These are phyloP conservation scores for Fusarium oligoseptatum DNA, from an alignment of 2,329 filamentous ascomycete genomes.

Conservation along the genomic window DNA sequence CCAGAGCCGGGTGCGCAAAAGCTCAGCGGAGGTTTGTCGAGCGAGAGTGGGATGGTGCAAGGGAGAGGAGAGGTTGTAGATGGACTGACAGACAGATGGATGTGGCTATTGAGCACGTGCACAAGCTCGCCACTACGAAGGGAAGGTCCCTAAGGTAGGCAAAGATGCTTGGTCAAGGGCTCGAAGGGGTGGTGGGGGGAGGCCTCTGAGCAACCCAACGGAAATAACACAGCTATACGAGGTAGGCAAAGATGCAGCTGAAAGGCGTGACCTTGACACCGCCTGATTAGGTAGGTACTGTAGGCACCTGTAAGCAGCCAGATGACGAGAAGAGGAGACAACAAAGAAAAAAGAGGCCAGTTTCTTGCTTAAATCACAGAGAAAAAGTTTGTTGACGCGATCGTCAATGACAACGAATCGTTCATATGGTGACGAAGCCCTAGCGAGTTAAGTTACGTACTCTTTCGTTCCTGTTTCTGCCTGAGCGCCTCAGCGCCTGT, in stretches of 20 bases:
- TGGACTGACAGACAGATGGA: conserved; percentile 13
- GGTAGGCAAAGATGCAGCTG: conserved; percentile 7
- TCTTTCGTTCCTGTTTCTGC: conserved; percentile 16
- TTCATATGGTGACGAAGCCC: conserved; percentile 21
- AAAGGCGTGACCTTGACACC: neutral
- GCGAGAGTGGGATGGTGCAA: neutral
- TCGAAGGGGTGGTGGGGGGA: too few species aligned
- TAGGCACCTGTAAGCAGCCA: neutral
- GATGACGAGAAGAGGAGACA: neutral
- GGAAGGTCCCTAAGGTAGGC: neutral
- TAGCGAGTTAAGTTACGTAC: conserved; percentile 33
- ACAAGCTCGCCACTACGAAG: conserved; percentile 33
- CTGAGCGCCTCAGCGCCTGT: conserved; percentile 18
- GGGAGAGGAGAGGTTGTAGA: conserved; percentile 14
- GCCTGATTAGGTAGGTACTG: neutral
- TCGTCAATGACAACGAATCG: conserved; percentile 36
- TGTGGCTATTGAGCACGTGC: conserved; percentile 33
- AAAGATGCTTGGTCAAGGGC: too few species aligned
- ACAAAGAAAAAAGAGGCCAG: neutral
- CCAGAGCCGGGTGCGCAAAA: neutral
- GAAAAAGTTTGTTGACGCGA: conserved; percentile 24
- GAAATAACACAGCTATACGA: too few species aligned
- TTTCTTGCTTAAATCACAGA: neutral
- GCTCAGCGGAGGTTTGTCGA: conserved; percentile 10
- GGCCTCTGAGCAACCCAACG: too few species aligned